A percentile compares a stretch with the other conserved stretches of the same genome.
phyloP scores from a whole-genome alignment of 352 stramenopile genomes.

The Pythium apleroticum region DNA sequence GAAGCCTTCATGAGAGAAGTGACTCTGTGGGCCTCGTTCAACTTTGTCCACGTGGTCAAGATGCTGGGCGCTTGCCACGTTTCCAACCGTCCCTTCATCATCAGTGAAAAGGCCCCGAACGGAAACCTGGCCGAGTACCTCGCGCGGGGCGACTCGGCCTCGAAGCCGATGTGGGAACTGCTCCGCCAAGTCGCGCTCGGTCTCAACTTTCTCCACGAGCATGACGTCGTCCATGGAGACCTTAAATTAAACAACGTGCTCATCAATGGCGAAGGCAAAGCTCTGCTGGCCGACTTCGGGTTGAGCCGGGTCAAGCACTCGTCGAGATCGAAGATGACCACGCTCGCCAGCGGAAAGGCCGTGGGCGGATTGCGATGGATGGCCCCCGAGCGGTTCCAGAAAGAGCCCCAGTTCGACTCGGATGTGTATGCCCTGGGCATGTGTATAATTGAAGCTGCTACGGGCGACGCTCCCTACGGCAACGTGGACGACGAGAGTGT shows the following conservation, averaged over 20 bases:
- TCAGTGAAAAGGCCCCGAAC: constrained; percentile 30
- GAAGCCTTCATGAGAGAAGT: constrained; percentile 8
- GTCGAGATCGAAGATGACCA: constrained; percentile 2
- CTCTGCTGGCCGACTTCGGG: constrained; percentile 29
- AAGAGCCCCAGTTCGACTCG: constrained; percentile 11
- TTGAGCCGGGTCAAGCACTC: constrained; percentile 8
- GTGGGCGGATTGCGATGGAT: constrained; percentile 23
- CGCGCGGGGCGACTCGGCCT: too few relatives aligned
- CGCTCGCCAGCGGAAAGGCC: neutral
- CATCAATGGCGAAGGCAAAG: constrained; percentile 3
- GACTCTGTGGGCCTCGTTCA: constrained; percentile 80
- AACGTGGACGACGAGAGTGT: neutral
- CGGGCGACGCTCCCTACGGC: constrained; percentile 11
- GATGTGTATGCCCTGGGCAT: constrained; percentile 49
- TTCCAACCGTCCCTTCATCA: constrained; percentile 19
- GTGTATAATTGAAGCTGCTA: constrained; percentile 44
- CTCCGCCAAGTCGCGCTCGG: constrained; percentile 10
- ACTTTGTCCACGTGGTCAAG: constrained; percentile 85
- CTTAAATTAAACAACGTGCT: constrained; percentile 25
- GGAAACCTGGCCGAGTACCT: constrained; percentile 33
- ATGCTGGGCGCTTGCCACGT: constrained; percentile 48
- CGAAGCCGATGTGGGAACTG: constrained; percentile 37
- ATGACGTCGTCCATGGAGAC: constrained; percentile 18
- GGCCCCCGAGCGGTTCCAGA: constrained; percentile 29
- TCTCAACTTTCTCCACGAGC: constrained; percentile 5